Evolutionary conservation across 176 grass and related monocot genomes (phyloP).

Genomic region (Coix lacrymajobi): DNA sequence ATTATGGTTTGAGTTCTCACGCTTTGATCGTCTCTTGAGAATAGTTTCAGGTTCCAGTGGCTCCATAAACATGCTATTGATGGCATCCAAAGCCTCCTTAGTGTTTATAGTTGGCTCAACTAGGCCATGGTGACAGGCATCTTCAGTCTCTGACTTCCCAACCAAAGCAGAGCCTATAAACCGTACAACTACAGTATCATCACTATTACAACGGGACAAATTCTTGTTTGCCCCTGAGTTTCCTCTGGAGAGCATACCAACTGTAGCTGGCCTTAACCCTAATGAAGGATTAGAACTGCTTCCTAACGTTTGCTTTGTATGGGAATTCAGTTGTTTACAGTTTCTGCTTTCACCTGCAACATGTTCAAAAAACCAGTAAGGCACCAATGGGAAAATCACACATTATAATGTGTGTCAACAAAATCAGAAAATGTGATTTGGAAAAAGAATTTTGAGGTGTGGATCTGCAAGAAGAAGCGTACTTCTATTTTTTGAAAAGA

Average conservation of each 20-base stretch:
- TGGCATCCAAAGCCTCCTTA: constrained; percentile 78
- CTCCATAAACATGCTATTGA: constrained; percentile 87
- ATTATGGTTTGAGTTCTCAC: constrained; percentile 36
- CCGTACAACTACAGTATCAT: constrained; percentile 78
- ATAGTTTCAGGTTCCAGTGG: constrained; percentile 68
- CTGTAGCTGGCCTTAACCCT: constrained; percentile 17
- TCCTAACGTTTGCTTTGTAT: constrained; percentile 34
- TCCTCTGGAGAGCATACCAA: constrained; percentile 25
- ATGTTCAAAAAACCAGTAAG: neutral
- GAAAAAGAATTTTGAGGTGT: neutral
- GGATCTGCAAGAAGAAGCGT: neutral
- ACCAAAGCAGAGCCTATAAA: constrained; percentile 87
- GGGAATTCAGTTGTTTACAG: constrained; percentile 22
- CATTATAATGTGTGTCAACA: neutral
- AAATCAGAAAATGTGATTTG: neutral
- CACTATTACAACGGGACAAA: constrained; percentile 39
- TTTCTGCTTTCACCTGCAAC: constrained; percentile 31
- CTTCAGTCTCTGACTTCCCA: constrained; percentile 84
- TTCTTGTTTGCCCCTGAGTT: constrained; percentile 34
- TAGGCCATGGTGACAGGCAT: constrained; percentile 85
- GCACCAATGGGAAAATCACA: neutral
- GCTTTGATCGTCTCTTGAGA: constrained; percentile 56
- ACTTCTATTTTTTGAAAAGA: neutral
- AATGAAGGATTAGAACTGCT: constrained; percentile 25
- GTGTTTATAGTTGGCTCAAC: constrained; percentile 88